These are phyloP conservation scores for Pleurotus ostreatus DNA, from an alignment of 768 basidiomycete genomes.

Conservation along the genomic window DNA sequence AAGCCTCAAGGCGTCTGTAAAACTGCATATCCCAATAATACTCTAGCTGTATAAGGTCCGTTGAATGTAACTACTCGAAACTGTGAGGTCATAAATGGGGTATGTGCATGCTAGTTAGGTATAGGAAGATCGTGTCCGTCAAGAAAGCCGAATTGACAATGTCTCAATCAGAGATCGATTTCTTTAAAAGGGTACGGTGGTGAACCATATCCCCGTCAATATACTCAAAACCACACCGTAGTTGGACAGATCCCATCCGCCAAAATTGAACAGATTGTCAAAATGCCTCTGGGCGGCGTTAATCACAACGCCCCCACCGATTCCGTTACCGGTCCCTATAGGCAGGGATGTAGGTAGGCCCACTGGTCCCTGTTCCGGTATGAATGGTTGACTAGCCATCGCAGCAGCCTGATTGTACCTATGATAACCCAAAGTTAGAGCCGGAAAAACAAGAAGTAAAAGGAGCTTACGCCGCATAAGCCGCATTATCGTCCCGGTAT, in stretches of 20 bases:
- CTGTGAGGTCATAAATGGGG: too few relatives aligned
- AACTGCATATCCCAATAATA: too few relatives aligned
- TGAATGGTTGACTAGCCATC: neutral
- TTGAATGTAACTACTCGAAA: too few relatives aligned
- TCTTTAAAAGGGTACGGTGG: neutral
- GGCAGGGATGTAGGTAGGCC: neutral
- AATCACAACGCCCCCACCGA: neutral
- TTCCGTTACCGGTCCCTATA: neutral
- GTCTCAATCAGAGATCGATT: neutral
- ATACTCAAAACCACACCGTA: neutral
- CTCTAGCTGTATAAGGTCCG: too few relatives aligned
- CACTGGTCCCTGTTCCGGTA: slow-evolving; percentile 2
- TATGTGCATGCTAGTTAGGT: neutral
- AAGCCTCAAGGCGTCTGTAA: neutral
- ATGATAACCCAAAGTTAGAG: neutral
- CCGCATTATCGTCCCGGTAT: neutral
- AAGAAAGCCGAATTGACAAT: slow-evolving; percentile 3
- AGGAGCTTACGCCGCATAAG: neutral
- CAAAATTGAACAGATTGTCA: neutral
- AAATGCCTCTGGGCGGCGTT: neutral
- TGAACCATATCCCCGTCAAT: slow-evolving; percentile 5
- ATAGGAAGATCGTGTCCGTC: neutral
- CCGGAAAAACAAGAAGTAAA: neutral
- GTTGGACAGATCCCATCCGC: neutral
- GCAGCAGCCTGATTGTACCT: slow-evolving; percentile 1